Evolutionary conservation across 176 grass and related monocot genomes (phyloP).

Genomic region (Aegilops speltoides): DNA sequence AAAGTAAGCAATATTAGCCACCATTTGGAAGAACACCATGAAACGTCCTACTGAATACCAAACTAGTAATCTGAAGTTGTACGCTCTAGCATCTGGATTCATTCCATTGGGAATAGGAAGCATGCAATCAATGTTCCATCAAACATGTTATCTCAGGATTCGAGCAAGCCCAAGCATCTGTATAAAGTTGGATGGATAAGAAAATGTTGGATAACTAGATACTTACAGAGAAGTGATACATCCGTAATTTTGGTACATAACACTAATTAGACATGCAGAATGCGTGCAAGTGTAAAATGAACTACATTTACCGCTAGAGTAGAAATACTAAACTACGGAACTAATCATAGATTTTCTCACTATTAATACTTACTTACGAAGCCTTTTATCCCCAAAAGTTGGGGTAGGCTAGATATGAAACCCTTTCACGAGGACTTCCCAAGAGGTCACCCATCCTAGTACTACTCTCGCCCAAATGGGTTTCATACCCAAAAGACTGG

Average conservation of each 20-base stretch:
- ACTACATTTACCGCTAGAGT: background rate
- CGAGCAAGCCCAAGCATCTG: background rate
- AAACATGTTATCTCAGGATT: constrained; percentile 1
- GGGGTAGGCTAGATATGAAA: too few species aligned
- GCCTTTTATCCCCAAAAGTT: too few species aligned
- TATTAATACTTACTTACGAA: background rate
- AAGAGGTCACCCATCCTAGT: too few species aligned
- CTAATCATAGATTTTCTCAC: background rate
- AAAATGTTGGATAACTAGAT: constrained; percentile 14
- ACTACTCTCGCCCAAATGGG: too few species aligned
- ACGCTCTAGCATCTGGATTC: background rate
- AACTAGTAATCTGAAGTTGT: too few species aligned
- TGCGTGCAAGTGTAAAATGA: background rate
- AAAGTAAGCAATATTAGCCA: constrained; percentile 31
- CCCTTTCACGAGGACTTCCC: too few species aligned
- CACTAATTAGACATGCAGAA: constrained; percentile 4
- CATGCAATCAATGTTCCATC: background rate
- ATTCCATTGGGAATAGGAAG: background rate
- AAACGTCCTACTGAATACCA: background rate
- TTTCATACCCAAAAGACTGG: too few species aligned
- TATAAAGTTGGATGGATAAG: background rate
- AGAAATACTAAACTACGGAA: constrained; percentile 11
- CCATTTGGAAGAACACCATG: background rate
- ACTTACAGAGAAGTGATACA: background rate
- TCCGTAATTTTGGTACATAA: background rate